These are phyloP conservation scores for Penicillium cosmopolitanum DNA, from an alignment of 495 filamentous ascomycete genomes.

Conservation along the genomic window DNA sequence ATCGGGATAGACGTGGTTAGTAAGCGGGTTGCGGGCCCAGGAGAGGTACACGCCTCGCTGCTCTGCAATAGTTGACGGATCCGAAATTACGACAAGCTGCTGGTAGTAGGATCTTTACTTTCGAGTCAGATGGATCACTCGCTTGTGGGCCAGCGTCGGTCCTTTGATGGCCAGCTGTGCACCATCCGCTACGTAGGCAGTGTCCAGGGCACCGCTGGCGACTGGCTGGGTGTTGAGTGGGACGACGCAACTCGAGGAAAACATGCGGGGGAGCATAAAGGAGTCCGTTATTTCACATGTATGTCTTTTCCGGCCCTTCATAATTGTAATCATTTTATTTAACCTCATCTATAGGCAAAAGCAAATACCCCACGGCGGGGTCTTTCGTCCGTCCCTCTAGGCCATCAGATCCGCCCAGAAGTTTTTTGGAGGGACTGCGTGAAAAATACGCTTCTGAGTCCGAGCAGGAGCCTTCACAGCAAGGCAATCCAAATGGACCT, in stretches of 20 bases:
- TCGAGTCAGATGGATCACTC: conserved; percentile 15
- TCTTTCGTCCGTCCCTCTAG: conserved; percentile 86
- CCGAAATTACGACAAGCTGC: not conserved
- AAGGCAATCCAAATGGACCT: conserved; percentile 21
- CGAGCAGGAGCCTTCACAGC: conserved; percentile 24
- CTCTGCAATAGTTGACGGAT: not conserved
- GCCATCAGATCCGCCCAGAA: conserved; percentile 62
- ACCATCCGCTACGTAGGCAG: conserved; percentile 84
- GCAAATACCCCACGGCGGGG: conserved; percentile 66
- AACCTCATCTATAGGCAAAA: conserved; percentile 56
- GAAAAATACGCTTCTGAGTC: conserved; percentile 77
- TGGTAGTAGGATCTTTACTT: not conserved
- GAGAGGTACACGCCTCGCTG: not conserved
- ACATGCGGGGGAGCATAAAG: conserved; percentile 82
- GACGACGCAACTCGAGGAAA: conserved; percentile 85
- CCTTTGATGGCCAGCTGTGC: conserved; percentile 72
- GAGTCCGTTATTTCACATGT: conserved; percentile 85
- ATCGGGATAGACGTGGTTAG: conserved; percentile 26
- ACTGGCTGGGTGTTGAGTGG: conserved; percentile 98
- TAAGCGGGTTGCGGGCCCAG: conserved; percentile 23
- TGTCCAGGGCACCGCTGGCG: conserved; percentile 73
- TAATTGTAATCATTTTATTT: conserved; percentile 13
- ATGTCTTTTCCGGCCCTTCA: conserved; percentile 17
- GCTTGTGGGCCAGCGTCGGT: conserved; percentile 63
- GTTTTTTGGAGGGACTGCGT: conserved; percentile 78